phyloP scores from a whole-genome alignment of 225 moss, liverwort and hornwort species.

The Anthoceros angustus region DNA sequence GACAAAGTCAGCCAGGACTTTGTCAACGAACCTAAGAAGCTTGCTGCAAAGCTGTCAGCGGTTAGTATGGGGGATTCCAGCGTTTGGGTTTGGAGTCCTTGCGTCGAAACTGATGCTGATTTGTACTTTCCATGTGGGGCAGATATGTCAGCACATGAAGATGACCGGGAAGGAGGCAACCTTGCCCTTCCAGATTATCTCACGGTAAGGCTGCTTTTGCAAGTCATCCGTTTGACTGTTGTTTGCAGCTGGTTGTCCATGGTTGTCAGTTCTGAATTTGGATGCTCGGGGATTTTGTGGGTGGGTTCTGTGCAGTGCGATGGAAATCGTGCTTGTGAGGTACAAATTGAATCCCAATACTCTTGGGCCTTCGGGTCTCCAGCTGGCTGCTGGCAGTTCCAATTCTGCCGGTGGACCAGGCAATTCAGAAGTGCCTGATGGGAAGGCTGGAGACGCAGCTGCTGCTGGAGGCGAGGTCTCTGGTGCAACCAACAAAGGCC shows the following conservation, averaged over 20 bases:
- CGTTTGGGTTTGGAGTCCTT: background rate
- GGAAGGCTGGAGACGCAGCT: slow-evolving; percentile 8
- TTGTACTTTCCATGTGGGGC: slow-evolving; percentile 12
- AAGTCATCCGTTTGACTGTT: background rate
- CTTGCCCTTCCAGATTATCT: slow-evolving; percentile 62
- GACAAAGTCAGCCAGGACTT: slow-evolving; percentile 87
- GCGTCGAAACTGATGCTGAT: background rate
- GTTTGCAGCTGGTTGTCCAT: background rate
- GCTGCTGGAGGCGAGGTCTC: slow-evolving; percentile 5
- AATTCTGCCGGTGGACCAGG: slow-evolving; percentile 7
- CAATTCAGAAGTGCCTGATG: background rate
- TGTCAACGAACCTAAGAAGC: slow-evolving; percentile 67
- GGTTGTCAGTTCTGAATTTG: background rate
- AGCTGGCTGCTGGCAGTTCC: slow-evolving; percentile 9
- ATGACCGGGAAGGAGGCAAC: slow-evolving; percentile 57
- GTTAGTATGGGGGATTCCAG: slow-evolving; percentile 17
- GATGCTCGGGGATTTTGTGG: background rate
- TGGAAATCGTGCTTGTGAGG: slow-evolving; percentile 59
- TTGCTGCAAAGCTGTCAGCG: slow-evolving; percentile 68
- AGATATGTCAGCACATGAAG: slow-evolving; percentile 90
- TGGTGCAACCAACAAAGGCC: too few species aligned
- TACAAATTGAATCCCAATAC: slow-evolving; percentile 38
- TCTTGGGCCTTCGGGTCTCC: slow-evolving; percentile 22
- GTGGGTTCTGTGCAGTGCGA: slow-evolving; percentile 36
- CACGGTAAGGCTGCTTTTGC: slow-evolving; percentile 28